A percentile compares a stretch with the other conserved stretches of the same genome.
Conservation (phyloP, 805 yeast genomes). For the Ogataea trehalophila region DNA sequence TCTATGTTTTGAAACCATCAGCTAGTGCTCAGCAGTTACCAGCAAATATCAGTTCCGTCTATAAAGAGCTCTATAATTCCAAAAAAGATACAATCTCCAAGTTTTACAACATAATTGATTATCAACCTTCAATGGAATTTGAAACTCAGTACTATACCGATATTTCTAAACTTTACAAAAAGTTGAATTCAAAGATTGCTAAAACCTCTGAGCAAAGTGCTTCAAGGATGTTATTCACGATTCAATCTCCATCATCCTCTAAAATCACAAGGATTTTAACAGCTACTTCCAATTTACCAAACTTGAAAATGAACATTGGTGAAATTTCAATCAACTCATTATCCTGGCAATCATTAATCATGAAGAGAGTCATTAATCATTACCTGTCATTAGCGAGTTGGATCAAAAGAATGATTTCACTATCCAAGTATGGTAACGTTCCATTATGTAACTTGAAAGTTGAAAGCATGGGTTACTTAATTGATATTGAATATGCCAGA, state of each 20-base stretch:
- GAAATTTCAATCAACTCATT: slow-evolving; percentile 65
- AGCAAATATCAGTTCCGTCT: slow-evolving; percentile 46
- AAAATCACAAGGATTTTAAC: slow-evolving; percentile 44
- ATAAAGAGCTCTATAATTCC: slow-evolving; percentile 45
- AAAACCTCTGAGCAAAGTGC: slow-evolving; percentile 63
- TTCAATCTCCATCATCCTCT: slow-evolving; percentile 66
- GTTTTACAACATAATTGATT: slow-evolving; percentile 44
- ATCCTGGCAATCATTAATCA: slow-evolving; percentile 72
- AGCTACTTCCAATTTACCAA: slow-evolving; percentile 53
- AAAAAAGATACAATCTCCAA: slow-evolving; percentile 43
- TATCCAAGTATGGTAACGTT: slow-evolving; percentile 69
- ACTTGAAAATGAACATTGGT: slow-evolving; percentile 52
- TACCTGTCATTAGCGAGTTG: slow-evolving; percentile 70
- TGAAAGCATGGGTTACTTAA: slow-evolving; percentile 72
- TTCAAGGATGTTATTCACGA: slow-evolving; percentile 54
- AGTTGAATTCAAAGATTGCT: slow-evolving; percentile 48
- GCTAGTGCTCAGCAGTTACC: slow-evolving; percentile 62
- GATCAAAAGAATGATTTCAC: slow-evolving; percentile 57
- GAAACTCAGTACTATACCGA: slow-evolving; percentile 53
- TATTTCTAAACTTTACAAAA: slow-evolving; percentile 49
- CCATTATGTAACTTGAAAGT: slow-evolving; percentile 82
- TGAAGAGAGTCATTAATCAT: slow-evolving; percentile 63
- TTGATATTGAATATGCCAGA: slow-evolving; percentile 86
- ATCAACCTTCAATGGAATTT: slow-evolving; percentile 49
- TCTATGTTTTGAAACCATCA: slow-evolving; percentile 67